Conservation (phyloP, 768 basidiomycete genomes). For the Gloeopeniophorella convolvens region DNA sequence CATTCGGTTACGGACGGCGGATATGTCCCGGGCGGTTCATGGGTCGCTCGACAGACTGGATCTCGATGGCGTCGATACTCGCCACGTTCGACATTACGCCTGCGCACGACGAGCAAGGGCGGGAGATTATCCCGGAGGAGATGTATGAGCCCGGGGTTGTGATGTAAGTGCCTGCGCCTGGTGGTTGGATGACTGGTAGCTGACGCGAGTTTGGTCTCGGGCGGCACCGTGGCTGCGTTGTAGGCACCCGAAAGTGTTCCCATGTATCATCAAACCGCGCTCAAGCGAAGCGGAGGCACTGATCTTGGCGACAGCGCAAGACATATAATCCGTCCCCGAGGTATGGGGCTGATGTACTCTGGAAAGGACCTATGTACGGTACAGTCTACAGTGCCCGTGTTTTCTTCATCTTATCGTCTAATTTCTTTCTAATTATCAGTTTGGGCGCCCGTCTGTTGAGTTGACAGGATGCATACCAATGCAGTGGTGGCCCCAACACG, state of each 20-base stretch:
- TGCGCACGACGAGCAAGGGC: neutral
- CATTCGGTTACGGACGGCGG: conserved; percentile 4
- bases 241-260: conserved; percentile 6
- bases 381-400: no score
- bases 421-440: no score
- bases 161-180: neutral
- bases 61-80: conserved; percentile 33
- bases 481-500: no score
- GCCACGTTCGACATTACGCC: conserved; percentile 32
- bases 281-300: conserved; percentile 4
- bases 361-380: no score
- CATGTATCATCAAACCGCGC: conserved; percentile 3
- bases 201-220: no score
- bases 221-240: neutral
- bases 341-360: no score
- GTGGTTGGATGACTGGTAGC: no score
- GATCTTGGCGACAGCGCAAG: neutral
- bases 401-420: neutral
- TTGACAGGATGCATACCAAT: no score
- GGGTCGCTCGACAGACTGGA: conserved; percentile 32
- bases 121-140: neutral
- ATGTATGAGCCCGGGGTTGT: neutral
- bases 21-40: conserved; percentile 28
- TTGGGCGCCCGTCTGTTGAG: no score
- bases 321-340: no score